Percentiles rank a stretch among this genome's conserved stretches.
Evolutionary conservation across 768 basidiomycete genomes (phyloP).

Genomic region (Termitomyces sp.): DNA sequence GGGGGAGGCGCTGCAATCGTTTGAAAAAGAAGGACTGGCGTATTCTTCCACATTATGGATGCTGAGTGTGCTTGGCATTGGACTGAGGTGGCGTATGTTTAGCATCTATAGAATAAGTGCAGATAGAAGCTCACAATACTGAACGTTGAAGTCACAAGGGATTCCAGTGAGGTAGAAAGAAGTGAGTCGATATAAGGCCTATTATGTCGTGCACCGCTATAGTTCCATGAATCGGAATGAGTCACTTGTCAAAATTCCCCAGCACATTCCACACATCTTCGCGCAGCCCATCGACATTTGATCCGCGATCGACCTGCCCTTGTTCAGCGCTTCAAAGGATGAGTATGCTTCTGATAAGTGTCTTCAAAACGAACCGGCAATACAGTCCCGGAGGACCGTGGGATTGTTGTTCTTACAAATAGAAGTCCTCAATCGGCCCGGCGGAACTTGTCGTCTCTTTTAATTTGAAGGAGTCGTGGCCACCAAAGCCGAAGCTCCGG

Average conservation of each 20-base stretch:
- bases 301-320: not conserved
- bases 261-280: too few relatives aligned
- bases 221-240: not conserved
- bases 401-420: too few relatives aligned
- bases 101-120: not conserved
- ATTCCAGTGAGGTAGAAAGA: not conserved
- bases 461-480: too few relatives aligned
- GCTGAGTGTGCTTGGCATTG: not conserved
- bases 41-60: not conserved
- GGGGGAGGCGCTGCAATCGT: conserved; percentile 1
- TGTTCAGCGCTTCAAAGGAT: too few relatives aligned
- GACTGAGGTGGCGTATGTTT: not conserved
- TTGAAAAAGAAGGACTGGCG: not conserved
- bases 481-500: too few relatives aligned
- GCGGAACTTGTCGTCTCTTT: too few relatives aligned
- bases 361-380: too few relatives aligned
- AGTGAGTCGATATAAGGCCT: not conserved
- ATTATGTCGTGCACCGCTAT: not conserved
- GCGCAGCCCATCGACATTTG: not conserved
- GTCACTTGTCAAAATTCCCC: not conserved
- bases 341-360: too few relatives aligned
- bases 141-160: not conserved
- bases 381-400: too few relatives aligned
- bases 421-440: too few relatives aligned
- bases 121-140: not conserved